These are phyloP conservation scores for Aspergillus persii DNA, from an alignment of 2,329 filamentous ascomycete genomes.

Conservation along the genomic window DNA sequence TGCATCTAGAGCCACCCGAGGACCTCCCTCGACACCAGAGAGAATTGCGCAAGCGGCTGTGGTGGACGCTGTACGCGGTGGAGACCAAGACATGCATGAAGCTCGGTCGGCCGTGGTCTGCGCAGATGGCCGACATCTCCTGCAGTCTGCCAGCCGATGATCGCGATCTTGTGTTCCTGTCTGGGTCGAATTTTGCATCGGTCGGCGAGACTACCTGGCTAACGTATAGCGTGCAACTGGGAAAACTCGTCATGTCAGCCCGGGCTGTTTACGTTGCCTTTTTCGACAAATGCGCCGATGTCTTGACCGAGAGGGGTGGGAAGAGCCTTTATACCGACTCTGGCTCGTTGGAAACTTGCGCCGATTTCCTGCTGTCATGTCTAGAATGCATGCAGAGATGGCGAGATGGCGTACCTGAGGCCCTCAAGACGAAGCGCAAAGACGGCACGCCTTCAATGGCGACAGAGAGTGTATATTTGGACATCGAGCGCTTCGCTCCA, in stretches of 20 bases:
- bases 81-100: conserved; percentile 42
- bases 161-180: not conserved
- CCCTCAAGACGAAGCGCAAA: conserved; percentile 39
- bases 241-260: conserved; percentile 7
- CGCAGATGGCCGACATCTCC: conserved; percentile 10
- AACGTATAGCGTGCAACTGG: conserved; percentile 14
- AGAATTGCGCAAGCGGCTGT: conserved; percentile 51
- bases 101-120: conserved; percentile 19
- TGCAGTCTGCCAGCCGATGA: not conserved
- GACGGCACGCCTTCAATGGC: conserved; percentile 36
- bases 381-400: not conserved
- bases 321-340: not conserved
- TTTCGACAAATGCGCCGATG: not conserved
- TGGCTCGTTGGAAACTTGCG: not conserved
- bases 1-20: conserved; percentile 45
- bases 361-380: not conserved
- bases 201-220: conserved; percentile 17
- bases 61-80: conserved; percentile 53
- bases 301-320: not conserved
- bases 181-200: conserved; percentile 16
- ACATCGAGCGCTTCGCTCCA: conserved; percentile 26
- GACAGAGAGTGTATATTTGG: conserved; percentile 34
- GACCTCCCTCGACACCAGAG: conserved; percentile 27
- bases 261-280: conserved; percentile 13
- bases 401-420: not conserved